phyloP scores from a whole-genome alignment of 129 eudicot species.

The Rutidosis leptorrhynchoides region DNA sequence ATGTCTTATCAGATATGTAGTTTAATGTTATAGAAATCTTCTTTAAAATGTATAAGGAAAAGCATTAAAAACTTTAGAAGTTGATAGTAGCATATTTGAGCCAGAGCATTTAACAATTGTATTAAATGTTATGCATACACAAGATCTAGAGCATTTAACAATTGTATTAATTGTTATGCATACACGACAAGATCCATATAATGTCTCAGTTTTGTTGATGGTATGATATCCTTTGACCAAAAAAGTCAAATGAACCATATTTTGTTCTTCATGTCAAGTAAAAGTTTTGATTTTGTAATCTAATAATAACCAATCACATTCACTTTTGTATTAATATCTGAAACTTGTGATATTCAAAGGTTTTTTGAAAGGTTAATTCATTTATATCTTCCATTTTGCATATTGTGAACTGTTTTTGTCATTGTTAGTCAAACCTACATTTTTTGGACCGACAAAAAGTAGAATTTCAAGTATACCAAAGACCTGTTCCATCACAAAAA shows the following conservation, averaged over 20 bases:
- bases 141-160: no score
- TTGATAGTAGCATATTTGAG: not conserved
- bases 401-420: not conserved
- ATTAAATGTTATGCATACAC: not conserved
- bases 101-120: not conserved
- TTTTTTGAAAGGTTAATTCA: not conserved
- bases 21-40: not conserved
- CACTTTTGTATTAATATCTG: not conserved
- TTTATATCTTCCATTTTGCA: not conserved
- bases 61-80: no score
- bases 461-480: not conserved
- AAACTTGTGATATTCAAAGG: not conserved
- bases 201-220: not conserved
- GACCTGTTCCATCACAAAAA: not conserved
- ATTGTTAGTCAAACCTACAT: not conserved
- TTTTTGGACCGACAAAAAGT: not conserved
- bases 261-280: not conserved
- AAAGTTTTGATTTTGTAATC: not conserved
- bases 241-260: not conserved
- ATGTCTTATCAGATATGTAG: not conserved
- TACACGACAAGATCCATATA: conserved; percentile 9
- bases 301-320: not conserved
- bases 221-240: not conserved
- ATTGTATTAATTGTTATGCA: no score
- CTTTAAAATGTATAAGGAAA: no score